phyloP scores from a whole-genome alignment of 225 moss, liverwort and hornwort species.

The Ulota crispa region DNA sequence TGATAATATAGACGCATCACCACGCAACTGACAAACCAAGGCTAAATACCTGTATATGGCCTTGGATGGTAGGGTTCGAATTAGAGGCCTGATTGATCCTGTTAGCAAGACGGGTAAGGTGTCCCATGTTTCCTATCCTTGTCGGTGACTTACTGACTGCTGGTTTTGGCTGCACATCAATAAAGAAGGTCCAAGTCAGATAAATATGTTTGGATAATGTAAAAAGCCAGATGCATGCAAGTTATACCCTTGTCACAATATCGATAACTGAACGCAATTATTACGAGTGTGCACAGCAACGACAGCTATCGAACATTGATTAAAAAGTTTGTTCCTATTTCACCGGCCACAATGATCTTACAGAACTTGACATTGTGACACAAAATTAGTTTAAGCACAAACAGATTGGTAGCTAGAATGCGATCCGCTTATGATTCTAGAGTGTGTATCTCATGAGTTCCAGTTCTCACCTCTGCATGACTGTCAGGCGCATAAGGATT shows the following conservation, averaged over 20 bases:
- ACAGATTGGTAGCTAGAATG: neutral
- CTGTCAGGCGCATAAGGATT: conserved; percentile 78
- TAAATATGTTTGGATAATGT: too few relatives aligned
- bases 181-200: neutral
- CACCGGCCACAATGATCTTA: neutral
- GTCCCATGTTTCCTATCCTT: conserved; percentile 97
- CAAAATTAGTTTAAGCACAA: neutral
- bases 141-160: conserved; percentile 63
- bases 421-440: neutral
- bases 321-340: neutral
- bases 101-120: conserved; percentile 84
- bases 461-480: conserved; percentile 56
- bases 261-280: neutral
- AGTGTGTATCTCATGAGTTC: neutral
- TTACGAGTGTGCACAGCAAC: neutral
- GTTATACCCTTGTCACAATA: neutral
- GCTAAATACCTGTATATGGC: conserved; percentile 72
- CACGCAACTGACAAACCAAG: neutral
- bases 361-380: neutral
- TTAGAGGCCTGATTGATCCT: conserved; percentile 69
- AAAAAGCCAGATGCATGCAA: neutral
- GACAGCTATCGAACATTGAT: neutral
- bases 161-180: conserved; percentile 67
- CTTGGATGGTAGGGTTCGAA: conserved; percentile 57
- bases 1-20: neutral